Evolutionary conservation across 208 protist genomes (phyloP).

Genomic region (Trypanosoma platydactyli): DNA sequence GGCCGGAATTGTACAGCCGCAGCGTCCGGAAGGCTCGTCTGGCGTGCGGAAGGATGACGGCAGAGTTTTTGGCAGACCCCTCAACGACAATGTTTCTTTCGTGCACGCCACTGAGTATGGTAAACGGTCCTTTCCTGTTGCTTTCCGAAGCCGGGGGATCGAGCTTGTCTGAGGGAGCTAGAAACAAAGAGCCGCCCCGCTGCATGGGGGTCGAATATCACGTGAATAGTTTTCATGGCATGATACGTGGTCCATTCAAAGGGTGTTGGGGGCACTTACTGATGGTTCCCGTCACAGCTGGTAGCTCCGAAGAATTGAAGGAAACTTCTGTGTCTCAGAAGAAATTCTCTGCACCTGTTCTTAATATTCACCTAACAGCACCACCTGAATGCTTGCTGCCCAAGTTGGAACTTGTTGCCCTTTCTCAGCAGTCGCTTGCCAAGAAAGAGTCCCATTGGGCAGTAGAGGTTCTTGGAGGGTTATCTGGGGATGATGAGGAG

Average conservation of each 20-base stretch:
- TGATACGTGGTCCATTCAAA: constrained; percentile 27
- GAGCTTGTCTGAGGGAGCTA: background rate
- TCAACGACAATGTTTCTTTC: no score
- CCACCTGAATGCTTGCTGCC: background rate
- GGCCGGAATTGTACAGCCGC: constrained; percentile 28
- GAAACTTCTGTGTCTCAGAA: background rate
- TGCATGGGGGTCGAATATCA: background rate
- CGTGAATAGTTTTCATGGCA: background rate
- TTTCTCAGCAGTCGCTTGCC: background rate
- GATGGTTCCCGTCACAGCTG: background rate
- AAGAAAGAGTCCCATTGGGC: background rate
- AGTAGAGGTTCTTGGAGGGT: background rate
- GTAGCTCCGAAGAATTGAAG: background rate
- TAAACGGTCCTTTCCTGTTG: constrained; percentile 17
- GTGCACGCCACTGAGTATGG: constrained; percentile 1
- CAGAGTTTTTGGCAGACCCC: constrained; percentile 2
- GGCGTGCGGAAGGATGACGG: constrained; percentile 16
- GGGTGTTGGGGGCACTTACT: constrained; percentile 41
- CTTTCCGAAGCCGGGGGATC: background rate
- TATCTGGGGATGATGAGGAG: background rate
- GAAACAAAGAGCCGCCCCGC: background rate
- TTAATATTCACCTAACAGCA: background rate
- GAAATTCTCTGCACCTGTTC: background rate
- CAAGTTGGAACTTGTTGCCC: constrained; percentile 9
- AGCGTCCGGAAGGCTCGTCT: constrained; percentile 25